Evolutionary conservation across 345 rosid genomes (phyloP).

Genomic region (Murraya paniculata): DNA sequence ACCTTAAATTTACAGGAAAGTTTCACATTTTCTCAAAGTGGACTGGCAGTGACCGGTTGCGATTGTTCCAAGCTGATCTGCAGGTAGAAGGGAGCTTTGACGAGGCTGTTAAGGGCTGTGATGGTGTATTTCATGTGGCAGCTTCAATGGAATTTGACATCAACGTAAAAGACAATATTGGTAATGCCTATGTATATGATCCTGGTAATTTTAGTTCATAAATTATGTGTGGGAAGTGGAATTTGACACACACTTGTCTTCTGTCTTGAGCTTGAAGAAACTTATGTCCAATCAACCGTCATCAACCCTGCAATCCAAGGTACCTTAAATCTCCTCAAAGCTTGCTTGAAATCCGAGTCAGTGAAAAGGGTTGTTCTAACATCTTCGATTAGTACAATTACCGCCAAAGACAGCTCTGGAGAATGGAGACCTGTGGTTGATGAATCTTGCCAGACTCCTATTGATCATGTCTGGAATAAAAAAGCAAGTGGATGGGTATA

Average conservation of each 20-base stretch:
- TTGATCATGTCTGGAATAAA: constrained; percentile 45
- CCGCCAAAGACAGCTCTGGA: constrained; percentile 56
- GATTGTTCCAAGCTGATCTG: constrained; percentile 70
- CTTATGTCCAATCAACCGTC: constrained; percentile 45
- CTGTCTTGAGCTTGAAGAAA: constrained; percentile 35
- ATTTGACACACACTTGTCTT: not conserved
- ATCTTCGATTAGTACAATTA: constrained; percentile 80
- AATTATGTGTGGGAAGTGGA: not conserved
- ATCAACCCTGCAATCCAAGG: constrained; percentile 68
- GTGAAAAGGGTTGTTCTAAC: constrained; percentile 80
- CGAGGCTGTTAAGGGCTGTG: constrained; percentile 67
- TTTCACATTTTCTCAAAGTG: constrained; percentile 39
- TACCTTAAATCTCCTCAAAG: constrained; percentile 61
- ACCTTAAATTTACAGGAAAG: constrained; percentile 40
- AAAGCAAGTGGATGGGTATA: constrained; percentile 87
- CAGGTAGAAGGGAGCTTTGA: constrained; percentile 74
- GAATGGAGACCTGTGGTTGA: constrained; percentile 59
- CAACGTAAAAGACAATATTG: constrained; percentile 29
- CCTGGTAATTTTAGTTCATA: not conserved
- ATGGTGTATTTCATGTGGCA: constrained; percentile 87
- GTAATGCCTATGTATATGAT: constrained; percentile 21
- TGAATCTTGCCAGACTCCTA: constrained; percentile 62
- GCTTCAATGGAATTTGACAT: constrained; percentile 70
- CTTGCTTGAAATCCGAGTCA: constrained; percentile 62
- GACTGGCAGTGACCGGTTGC: constrained; percentile 43